Base-by-base conservation (phyloP, 1,284 basidiomycete species). In the Pseudozyma hubeiensis region DNA sequence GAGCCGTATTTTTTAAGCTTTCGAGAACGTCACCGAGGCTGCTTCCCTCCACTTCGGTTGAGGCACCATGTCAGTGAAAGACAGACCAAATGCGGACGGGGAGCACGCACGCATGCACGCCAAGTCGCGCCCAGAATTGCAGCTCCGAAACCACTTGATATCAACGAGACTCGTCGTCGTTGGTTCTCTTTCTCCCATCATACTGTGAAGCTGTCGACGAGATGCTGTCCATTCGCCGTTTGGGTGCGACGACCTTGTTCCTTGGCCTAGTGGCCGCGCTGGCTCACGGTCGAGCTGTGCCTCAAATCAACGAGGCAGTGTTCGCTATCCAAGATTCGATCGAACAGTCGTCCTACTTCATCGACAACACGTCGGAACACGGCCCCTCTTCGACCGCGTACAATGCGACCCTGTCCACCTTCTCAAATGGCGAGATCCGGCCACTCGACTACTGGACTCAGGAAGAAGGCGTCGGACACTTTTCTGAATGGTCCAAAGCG, bases 401-500 rank as follows among this genome's bases (percentile, higher is more conserved):
- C 50, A 49, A 37, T 6, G 57, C 67, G 0, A 47, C 57, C 8
- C 0, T n/a, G 1, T 3, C 37, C 4, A 19, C 24, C 5, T 61
- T 64, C 16, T 43, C 50, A 7, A 40, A 41, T 2, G 67, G 67
- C 4, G 16, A 11, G 1, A 14, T 34, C 4, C 64, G 70, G 5
- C 52, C 71, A 0, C 1, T 35, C 10, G 53, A 59, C 55, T 74
- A 74, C 50, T 79, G 75, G 75, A 29, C 48, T 4, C 3, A 14
- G 14, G 78, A 78, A 48, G 72, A 75, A 55, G 79, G 79, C 13
- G 79, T 81, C 8, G 82, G 83, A 11, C 80, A 83, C 54, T 82
- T 84, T 45, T 81, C 79, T 2, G 65, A 81, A 53, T 84, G 83
- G 83, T 66, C 75, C n/a, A 78, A 79, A 24, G 50, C 70, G 11